Conservation (phyloP, 345 rosid genomes). For the Zanthoxylum bungeanum region DNA sequence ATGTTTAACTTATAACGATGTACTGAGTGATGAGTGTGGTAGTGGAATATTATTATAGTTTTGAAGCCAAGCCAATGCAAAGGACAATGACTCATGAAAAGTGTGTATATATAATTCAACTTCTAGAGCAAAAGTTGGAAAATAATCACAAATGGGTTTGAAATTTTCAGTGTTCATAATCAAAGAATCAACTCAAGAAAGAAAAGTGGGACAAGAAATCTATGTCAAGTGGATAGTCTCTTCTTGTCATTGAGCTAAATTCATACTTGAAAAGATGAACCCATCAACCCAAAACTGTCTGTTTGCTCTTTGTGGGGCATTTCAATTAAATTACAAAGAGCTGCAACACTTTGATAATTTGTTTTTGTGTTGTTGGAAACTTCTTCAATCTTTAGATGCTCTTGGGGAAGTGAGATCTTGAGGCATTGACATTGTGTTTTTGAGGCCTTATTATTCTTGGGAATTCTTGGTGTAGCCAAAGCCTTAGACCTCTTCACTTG, state of each 20-base stretch:
- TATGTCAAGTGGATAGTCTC: conserved; percentile 22
- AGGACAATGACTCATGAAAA: conserved; percentile 20
- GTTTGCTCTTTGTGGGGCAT: conserved; percentile 33
- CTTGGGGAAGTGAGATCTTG: conserved; percentile 4
- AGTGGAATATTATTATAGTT: no score
- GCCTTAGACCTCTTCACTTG: conserved; percentile 23
- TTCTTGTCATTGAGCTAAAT: conserved; percentile 12
- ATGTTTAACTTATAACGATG: no score
- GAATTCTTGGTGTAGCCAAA: conserved; percentile 32
- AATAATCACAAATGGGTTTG: conserved; percentile 5
- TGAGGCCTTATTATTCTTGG: conserved; percentile 13
- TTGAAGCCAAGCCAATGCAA: conserved; percentile 9
- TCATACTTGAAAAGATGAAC: conserved; percentile 29
- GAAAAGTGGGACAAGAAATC: conserved; percentile 31
- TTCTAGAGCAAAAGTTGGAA: conserved; percentile 3
- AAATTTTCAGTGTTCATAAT: conserved; percentile 33
- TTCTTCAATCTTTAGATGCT: no score
- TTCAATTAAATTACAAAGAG: conserved; percentile 3
- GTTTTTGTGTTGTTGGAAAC: conserved; percentile 32
- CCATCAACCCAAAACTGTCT: conserved; percentile 35
- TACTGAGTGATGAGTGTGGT: no score
- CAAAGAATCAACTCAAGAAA: neutral
- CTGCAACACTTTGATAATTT: conserved; percentile 11
- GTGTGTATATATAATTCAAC: neutral
- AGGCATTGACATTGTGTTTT: conserved; percentile 17